These are phyloP conservation scores for Teratosphaeria gauchensis DNA, from an alignment of 2,329 filamentous ascomycete species.

Conservation along the genomic window DNA sequence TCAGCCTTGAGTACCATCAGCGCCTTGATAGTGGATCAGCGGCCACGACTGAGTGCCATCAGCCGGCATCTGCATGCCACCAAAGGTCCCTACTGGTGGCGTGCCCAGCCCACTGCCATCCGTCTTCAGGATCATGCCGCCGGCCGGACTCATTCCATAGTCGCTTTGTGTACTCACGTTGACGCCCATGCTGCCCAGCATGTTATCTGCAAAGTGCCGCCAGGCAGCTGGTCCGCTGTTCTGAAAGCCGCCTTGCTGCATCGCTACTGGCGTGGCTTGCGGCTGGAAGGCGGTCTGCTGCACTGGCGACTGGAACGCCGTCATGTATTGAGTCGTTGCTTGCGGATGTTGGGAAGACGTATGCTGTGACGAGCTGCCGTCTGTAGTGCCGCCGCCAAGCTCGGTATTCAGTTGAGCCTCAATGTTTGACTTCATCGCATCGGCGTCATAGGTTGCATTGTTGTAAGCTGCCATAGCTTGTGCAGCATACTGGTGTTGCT, in stretches of 20 bases:
- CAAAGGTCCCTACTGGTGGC: constrained; percentile 8
- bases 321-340: background rate
- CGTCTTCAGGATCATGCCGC: background rate
- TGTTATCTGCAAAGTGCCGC: constrained; percentile 19
- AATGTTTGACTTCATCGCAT: constrained; percentile 1
- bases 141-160: background rate
- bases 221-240: constrained; percentile 15
- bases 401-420: constrained; percentile 2
- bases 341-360: constrained; percentile 1
- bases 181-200: constrained; percentile 4
- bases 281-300: background rate
- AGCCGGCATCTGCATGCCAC: constrained; percentile 14
- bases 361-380: background rate
- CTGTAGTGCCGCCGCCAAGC: background rate
- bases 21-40: constrained; percentile 12
- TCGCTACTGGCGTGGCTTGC: background rate
- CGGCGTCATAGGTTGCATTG: background rate
- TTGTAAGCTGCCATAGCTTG: background rate
- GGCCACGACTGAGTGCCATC: constrained; percentile 17
- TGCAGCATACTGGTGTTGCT: background rate
- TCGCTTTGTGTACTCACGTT: background rate
- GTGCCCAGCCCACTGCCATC: background rate
- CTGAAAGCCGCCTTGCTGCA: background rate
- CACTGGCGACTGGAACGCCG: background rate
- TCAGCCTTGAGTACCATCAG: constrained; percentile 1